Evolutionary conservation across 2,329 filamentous ascomycete species (phyloP), one percentile per base, ranked within the genome.

Genomic region (Amesomyces nigricolor): DNA sequence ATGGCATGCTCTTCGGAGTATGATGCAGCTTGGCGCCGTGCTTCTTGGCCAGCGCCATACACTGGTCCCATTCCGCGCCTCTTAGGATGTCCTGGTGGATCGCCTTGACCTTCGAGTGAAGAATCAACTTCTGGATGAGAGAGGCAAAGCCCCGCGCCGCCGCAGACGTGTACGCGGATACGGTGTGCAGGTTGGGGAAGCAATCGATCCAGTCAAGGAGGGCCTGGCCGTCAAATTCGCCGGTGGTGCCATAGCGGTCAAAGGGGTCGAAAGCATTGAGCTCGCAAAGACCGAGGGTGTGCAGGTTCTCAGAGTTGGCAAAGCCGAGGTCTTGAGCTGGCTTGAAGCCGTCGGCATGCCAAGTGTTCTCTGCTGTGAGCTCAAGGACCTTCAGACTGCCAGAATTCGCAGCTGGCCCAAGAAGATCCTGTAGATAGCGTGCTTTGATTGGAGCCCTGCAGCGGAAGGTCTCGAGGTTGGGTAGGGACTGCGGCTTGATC

Each of bases 401-500:
- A 19, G 38, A 50, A 13, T 32, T 14, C 1, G 51, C 51, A 3
- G 62, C 44, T 13, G 57, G 51, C 2, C 13, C 50, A 4, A 63
- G 42, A 5, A 59, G n/a, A 2, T 37, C 16, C 16, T 43, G 32
- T 13, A 65, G 54, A 19, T 53, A 29, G 9, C 13, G 2, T 17
- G 46, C 39, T 1, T 26, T 2, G n/a, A 59, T 16, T 8, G 42
- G 14, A 19, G 32, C 10, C 10, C 46, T 29, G 49, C 54, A 63
- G 14, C 62, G 59, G 35, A 65, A 65, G 17, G 58, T 47, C 35
- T 61, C 54, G 11, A 65, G 54, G n/a, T 56, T 46, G 16, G 59
- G 53, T 6, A 60, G 43, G 17, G 19, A 6, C 2, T 37, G 47
- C 10, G n/a, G 40, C 2, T 30, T 13, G 40, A 19, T 32, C 32